Percentiles rank a stretch among this genome's conserved stretches.
These are phyloP conservation scores for Wolfiporia cocos DNA, from an alignment of 1,284 basidiomycete genomes.

Conservation along the genomic window DNA sequence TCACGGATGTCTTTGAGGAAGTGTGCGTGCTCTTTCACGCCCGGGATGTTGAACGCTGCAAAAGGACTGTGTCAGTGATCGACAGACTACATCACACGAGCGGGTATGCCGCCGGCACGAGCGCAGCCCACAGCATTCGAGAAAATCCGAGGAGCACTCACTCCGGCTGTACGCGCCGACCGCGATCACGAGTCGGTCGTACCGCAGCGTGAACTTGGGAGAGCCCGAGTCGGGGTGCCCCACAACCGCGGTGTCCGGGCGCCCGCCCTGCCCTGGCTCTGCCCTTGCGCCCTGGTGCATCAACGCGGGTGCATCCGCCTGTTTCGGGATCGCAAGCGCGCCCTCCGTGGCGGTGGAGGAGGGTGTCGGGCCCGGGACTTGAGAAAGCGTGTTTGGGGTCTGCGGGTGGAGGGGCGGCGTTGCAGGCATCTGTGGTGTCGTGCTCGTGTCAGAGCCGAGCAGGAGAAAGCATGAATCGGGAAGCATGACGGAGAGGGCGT, in stretches of 20 bases:
- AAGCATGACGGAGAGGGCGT: slow-evolving; percentile 13
- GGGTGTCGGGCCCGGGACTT: background rate
- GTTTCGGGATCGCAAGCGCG: background rate
- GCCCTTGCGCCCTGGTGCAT: too few species aligned
- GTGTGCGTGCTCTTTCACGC: slow-evolving; percentile 72
- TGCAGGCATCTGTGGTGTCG: slow-evolving; percentile 42
- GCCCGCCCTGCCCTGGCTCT: too few species aligned
- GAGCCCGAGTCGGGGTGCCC: background rate
- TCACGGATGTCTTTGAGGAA: slow-evolving; percentile 84
- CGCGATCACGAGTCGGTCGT: slow-evolving; percentile 81
- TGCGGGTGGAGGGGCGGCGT: slow-evolving; percentile 38
- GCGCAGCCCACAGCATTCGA: background rate
- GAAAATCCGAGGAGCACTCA: slow-evolving; percentile 27
- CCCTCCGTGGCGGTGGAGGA: background rate
- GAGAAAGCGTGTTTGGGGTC: background rate
- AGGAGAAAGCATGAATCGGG: background rate
- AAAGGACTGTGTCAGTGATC: too few species aligned
- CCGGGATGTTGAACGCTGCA: slow-evolving; percentile 57
- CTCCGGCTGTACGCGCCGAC: slow-evolving; percentile 85
- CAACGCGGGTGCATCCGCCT: too few species aligned
- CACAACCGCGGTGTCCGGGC: too few species aligned
- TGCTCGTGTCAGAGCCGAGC: background rate
- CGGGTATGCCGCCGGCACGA: background rate
- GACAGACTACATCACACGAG: background rate
- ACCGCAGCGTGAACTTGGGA: slow-evolving; percentile 44